Evolutionary conservation across 208 protist species (phyloP).

Genomic region (Trypanosoma lewisi): DNA sequence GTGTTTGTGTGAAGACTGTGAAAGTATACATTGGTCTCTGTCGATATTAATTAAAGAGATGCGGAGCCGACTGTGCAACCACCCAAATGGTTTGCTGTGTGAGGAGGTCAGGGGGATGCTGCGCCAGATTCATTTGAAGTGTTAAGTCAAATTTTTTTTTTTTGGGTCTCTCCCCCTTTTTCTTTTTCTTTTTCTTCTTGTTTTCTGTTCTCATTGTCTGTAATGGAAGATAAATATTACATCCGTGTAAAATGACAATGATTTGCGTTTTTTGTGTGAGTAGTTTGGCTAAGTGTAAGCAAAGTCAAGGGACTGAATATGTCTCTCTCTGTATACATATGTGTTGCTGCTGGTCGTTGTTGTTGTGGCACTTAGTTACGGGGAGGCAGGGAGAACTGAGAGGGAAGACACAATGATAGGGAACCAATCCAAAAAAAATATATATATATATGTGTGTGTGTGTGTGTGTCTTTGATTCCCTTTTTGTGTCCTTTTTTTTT

Average conservation of each 20-base stretch:
- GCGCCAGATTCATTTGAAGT: neutral
- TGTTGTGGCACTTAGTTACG: no score
- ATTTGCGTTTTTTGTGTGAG: no score
- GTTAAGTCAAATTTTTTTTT: neutral
- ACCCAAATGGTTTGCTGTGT: constrained; percentile 9
- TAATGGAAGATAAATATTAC: neutral
- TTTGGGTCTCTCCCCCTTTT: neutral
- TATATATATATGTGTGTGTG: no score
- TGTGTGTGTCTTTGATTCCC: no score
- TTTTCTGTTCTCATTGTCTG: no score
- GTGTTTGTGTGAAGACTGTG: neutral
- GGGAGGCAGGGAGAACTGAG: no score
- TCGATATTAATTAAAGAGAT: constrained; percentile 16
- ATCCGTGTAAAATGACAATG: no score
- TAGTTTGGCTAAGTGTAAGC: no score
- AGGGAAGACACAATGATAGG: no score
- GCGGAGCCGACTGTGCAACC: constrained; percentile 9
- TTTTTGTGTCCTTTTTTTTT: no score
- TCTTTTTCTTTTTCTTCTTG: neutral
- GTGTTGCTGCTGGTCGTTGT: neutral
- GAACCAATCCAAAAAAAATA: no score
- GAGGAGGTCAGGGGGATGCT: neutral
- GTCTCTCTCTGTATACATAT: neutral
- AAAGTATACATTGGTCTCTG: neutral
- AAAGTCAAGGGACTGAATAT: neutral